These are phyloP conservation scores for Metarhizium anisopliae DNA, from an alignment of 2,329 filamentous ascomycete genomes.

Conservation along the genomic window DNA sequence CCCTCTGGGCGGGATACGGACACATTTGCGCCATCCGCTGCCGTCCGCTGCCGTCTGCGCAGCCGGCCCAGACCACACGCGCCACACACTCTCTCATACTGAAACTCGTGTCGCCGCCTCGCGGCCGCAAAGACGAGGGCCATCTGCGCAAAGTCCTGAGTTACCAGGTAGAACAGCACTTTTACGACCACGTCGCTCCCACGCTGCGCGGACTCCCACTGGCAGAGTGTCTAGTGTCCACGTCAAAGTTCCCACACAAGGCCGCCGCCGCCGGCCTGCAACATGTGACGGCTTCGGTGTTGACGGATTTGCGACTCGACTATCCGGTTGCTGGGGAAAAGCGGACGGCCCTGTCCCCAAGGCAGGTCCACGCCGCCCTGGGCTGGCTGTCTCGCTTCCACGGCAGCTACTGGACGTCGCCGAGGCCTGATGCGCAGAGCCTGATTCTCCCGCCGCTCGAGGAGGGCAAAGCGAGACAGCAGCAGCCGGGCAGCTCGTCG, in stretches of 20 bases:
- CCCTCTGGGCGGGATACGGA: constrained; percentile 43
- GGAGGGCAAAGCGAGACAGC: constrained; percentile 29
- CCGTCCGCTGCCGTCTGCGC: constrained; percentile 12
- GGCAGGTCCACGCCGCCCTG: constrained; percentile 44
- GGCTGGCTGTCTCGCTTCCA: constrained; percentile 59
- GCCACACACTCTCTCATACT: constrained; percentile 37
- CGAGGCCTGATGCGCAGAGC: constrained; percentile 15
- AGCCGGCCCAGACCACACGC: neutral
- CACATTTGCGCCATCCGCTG: constrained; percentile 48
- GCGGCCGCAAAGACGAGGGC: constrained; percentile 39
- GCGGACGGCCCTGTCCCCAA: constrained; percentile 32
- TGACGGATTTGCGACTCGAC: constrained; percentile 43
- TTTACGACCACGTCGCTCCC: constrained; percentile 50
- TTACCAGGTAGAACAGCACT: constrained; percentile 59
- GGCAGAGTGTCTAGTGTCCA: constrained; percentile 40
- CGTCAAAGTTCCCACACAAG: constrained; percentile 17
- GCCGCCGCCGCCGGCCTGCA: constrained; percentile 20
- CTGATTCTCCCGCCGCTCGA: constrained; percentile 47
- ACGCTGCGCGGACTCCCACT: constrained; percentile 36
- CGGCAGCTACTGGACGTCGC: constrained; percentile 36
- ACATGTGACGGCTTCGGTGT: constrained; percentile 41
- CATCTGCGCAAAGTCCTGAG: constrained; percentile 58
- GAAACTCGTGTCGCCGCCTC: constrained; percentile 51
- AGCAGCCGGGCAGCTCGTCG: constrained; percentile 1
- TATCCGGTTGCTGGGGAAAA: constrained; percentile 51